Conservation (phyloP, 176 grass and related monocot genomes). For the Guadua angustifolia region DNA sequence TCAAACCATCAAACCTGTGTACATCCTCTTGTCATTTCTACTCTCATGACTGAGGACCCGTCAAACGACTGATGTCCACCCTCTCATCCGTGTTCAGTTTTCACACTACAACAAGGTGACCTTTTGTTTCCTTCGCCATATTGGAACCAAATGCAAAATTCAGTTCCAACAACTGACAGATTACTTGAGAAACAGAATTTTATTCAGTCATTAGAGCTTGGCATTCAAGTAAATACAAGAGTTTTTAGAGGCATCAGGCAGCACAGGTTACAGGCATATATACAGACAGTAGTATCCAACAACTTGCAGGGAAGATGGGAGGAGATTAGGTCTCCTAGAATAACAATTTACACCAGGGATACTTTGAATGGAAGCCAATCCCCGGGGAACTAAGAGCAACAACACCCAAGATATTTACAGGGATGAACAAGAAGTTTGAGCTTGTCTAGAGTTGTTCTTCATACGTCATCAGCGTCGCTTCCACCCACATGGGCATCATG, state of each 20-base stretch:
- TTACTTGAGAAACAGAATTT: slow-evolving; percentile 2
- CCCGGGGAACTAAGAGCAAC: slow-evolving; percentile 32
- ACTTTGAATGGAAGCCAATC: slow-evolving; percentile 48
- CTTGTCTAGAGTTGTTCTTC: slow-evolving; percentile 29
- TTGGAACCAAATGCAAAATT: not conserved
- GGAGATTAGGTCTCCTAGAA: slow-evolving; percentile 33
- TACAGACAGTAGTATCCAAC: slow-evolving; percentile 37
- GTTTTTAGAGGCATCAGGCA: slow-evolving; percentile 15
- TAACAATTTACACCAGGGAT: slow-evolving; percentile 43
- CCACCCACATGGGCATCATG: slow-evolving; percentile 62
- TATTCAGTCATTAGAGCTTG: slow-evolving; percentile 38
- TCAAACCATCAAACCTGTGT: no score
- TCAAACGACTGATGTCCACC: no score
- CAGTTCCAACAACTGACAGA: not conserved
- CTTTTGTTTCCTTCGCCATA: not conserved
- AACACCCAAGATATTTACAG: slow-evolving; percentile 52
- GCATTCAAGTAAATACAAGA: slow-evolving; percentile 29
- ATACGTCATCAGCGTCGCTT: slow-evolving; percentile 71
- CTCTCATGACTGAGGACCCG: no score
- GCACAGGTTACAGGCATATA: slow-evolving; percentile 34
- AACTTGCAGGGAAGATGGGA: not conserved
- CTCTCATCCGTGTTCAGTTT: no score
- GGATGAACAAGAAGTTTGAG: slow-evolving; percentile 5
- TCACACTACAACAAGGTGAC: no score
- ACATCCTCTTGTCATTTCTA: no score